Percentiles rank a stretch among this genome's conserved stretches.
These are phyloP conservation scores for Lodderomyces oxycetoniae DNA, from an alignment of 1,139 yeast genomes.

Conservation along the genomic window DNA sequence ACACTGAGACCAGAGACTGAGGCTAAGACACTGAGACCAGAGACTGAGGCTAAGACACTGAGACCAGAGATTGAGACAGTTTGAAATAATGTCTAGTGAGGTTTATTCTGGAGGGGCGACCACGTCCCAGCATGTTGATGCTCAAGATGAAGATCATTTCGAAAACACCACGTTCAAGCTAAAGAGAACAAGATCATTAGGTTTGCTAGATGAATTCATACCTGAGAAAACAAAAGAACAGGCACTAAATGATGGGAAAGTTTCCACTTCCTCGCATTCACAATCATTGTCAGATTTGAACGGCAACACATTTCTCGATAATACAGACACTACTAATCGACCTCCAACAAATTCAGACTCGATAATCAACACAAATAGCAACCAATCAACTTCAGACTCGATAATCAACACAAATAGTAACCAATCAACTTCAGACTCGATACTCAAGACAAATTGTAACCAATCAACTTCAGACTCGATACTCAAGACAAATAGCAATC, in stretches of 20 bases:
- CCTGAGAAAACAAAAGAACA: constrained; percentile 21
- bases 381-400: constrained; percentile 1
- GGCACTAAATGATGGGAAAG: constrained; percentile 4
- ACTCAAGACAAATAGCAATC: constrained; percentile 3
- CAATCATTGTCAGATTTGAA: background rate
- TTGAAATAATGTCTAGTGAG: constrained; percentile 23
- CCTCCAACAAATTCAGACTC: background rate
- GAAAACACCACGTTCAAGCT: constrained; percentile 68
- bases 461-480: background rate
- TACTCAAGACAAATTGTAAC: constrained; percentile 1
- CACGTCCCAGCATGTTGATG: constrained; percentile 60
- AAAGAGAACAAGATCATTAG: constrained; percentile 81
- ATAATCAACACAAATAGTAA: constrained; percentile 4
- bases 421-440: background rate
- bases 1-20: too few relatives aligned
- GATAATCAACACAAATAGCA: constrained; percentile 3
- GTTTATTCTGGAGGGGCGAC: constrained; percentile 48
- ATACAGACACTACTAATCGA: background rate
- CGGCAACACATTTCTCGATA: constrained; percentile 1
- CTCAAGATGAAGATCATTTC: constrained; percentile 68
- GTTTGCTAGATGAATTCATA: constrained; percentile 69
- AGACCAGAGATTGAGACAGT: too few relatives aligned
- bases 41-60: too few relatives aligned
- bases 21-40: too few relatives aligned
- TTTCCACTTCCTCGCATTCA: constrained; percentile 4